Evolutionary conservation across 2,329 filamentous ascomycete genomes (phyloP), one percentile per base, ranked within the genome.

Genomic region (Scytalidium sp.): DNA sequence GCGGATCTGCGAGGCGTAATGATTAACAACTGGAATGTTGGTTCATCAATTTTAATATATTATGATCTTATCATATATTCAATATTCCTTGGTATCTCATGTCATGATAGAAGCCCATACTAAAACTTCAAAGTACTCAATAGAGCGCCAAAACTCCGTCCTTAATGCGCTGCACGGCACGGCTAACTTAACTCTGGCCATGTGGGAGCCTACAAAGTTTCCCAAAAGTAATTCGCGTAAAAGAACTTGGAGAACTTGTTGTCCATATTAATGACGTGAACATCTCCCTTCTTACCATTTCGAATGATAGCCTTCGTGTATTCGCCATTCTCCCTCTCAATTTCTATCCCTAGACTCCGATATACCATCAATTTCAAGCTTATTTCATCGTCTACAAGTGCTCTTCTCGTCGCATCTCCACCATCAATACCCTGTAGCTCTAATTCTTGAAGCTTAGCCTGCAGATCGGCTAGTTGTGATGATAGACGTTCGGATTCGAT

Each of bases 211-310:
- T 74, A 95, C 67, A 97, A 76, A 23, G 85, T 93, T 62, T 90
- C 80, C 94, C 94, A 99, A 65, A 97, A 95, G 67, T 96, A 96
- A 62, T 96, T 95, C 19, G 92, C 90, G 64, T 97, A 96, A 65
- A 95, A 97, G 67, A 88, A 93, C 54, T 85, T 80, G 51, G 89
- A 93, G 67, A 96, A 92, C 72, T 94, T 96, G 61, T 88, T 85
- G 62, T 97, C 92, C 67, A 99, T 85, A 63, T 96, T 96, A 53
- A 99, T 86, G 45, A 97, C 89, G 67, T 96, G 90, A 46, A 97
- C 90, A 66, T 97, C 92, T 8, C 91, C 92, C 73, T 91, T 93
- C 57, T 83, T 79, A 52, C 85, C 85, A 65, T 96, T 97, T 54
- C 90, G 77, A 57, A 97, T 86, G 17, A 96, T 81, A 1, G 92